A percentile compares a stretch with the other conserved stretches of the same genome.
Conservation (phyloP, 108 stramenopile genomes). For the Cyclotella baltica region DNA sequence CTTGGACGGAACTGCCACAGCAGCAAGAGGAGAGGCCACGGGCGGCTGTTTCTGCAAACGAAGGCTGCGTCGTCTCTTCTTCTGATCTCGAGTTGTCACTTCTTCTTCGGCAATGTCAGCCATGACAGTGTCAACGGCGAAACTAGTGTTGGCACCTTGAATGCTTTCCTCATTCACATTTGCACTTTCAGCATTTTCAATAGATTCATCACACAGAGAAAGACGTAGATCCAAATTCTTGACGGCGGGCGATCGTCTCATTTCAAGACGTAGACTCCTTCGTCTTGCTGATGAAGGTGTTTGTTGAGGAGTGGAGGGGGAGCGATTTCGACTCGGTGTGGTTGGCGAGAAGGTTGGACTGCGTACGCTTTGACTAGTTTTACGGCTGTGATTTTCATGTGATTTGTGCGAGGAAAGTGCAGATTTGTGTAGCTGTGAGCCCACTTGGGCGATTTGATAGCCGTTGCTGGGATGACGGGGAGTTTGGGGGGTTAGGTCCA, state of each 20-base stretch:
- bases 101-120: not conserved
- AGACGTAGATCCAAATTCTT: constrained; percentile 5
- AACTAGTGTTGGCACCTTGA: not conserved
- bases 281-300: not conserved
- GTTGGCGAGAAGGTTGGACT: too few species aligned
- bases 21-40: not conserved
- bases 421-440: too few species aligned
- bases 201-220: not conserved
- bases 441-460: constrained; percentile 21
- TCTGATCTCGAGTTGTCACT: not conserved
- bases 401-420: too few species aligned
- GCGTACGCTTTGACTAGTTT: too few species aligned
- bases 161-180: not conserved
- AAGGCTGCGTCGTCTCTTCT: constrained; percentile 29
- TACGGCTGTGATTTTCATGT: too few species aligned
- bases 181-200: too few species aligned
- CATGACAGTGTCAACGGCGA: not conserved
- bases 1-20: not conserved
- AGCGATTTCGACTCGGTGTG: too few species aligned
- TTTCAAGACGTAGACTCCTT: not conserved
- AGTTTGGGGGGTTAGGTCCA: constrained; percentile 18
- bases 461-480: constrained; percentile 40
- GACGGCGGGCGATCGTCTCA: not conserved
- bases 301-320: not conserved
- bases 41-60: constrained; percentile 15